These are phyloP conservation scores for Yarrowia galli DNA, from an alignment of 1,139 yeast genomes.

Conservation along the genomic window DNA sequence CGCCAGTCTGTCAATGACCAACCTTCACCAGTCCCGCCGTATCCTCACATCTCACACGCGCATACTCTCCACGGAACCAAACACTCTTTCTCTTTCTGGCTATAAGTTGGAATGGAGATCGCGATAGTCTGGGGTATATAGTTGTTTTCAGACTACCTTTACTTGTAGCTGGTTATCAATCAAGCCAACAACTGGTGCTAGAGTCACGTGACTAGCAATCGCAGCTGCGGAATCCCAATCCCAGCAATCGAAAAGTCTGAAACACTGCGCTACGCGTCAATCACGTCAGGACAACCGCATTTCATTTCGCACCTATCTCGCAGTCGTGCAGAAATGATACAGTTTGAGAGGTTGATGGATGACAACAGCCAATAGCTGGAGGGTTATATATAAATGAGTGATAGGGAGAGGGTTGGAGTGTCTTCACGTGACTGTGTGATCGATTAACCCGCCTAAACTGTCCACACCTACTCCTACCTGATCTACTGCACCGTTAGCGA, in stretches of 20 bases:
- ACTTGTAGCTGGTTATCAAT: too few species aligned
- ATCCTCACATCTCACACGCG: not conserved
- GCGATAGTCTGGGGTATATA: not conserved
- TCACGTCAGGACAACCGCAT: not conserved
- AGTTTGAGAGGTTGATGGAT: not conserved
- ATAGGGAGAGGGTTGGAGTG: not conserved
- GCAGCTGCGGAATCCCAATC: not conserved
- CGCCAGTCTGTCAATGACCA: too few species aligned
- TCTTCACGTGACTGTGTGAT: not conserved
- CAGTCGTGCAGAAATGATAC: not conserved
- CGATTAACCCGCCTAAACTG: too few species aligned
- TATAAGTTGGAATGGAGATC: not conserved
- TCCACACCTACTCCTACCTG: too few species aligned
- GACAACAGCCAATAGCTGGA: constrained; percentile 2
- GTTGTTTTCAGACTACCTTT: not conserved
- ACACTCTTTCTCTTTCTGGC: not conserved
- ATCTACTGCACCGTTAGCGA: not conserved
- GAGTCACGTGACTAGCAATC: not conserved
- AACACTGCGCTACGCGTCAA: constrained; percentile 4
- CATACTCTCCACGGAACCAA: not conserved
- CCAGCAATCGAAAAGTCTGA: not conserved
- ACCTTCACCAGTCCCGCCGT: too few species aligned
- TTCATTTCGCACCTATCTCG: constrained; percentile 14
- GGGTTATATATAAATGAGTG: not conserved
- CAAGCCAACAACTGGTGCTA: too few species aligned